These are phyloP conservation scores for Hibiscus mutabilis DNA, from an alignment of 345 rosid species.

Conservation along the genomic window DNA sequence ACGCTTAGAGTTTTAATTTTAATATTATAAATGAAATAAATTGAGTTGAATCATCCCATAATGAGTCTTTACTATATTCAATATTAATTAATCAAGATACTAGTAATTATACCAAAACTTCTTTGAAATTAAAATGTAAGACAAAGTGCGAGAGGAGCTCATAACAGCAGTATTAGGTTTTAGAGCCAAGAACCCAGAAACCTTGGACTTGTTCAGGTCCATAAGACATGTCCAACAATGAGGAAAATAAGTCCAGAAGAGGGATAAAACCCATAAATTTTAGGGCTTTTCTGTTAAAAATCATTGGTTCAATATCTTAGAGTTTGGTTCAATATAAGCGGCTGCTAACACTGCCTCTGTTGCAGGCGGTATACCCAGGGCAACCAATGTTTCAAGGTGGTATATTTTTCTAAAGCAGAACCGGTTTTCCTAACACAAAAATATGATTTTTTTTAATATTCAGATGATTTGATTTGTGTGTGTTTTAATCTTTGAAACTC, in stretches of 20 bases:
- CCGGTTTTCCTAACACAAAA: too few species aligned
- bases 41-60: too few species aligned
- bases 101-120: too few species aligned
- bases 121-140: too few species aligned
- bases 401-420: too few species aligned
- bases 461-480: not conserved
- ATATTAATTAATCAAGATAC: too few species aligned
- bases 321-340: not conserved
- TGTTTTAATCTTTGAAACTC: not conserved
- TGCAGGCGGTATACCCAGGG: not conserved
- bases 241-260: not conserved
- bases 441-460: not conserved
- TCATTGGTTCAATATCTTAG: not conserved
- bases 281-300: not conserved
- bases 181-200: not conserved
- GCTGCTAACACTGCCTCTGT: not conserved
- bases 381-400: not conserved
- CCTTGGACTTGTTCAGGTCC: not conserved
- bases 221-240: not conserved
- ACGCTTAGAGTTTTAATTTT: too few species aligned
- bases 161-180: not conserved
- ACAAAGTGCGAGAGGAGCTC: too few species aligned
- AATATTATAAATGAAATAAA: too few species aligned
- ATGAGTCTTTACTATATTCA: too few species aligned
- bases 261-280: not conserved